A percentile compares a stretch with the other conserved stretches of the same genome.
Evolutionary conservation across 2,329 filamentous ascomycete genomes (phyloP).

Genomic region (Daldinia sp.): DNA sequence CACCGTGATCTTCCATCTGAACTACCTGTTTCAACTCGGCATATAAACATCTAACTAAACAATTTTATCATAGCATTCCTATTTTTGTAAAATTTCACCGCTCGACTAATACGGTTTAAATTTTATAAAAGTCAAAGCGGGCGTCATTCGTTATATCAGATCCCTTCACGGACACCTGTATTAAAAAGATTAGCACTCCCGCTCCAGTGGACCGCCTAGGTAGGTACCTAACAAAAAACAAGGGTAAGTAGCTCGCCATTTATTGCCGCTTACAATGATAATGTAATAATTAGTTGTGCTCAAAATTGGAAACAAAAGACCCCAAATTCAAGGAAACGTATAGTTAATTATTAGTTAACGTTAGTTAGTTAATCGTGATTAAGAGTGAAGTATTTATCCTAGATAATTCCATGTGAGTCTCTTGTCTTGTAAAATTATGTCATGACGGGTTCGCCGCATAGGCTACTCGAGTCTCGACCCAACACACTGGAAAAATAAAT

Average conservation of each 20-base stretch:
- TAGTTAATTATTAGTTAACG: not conserved
- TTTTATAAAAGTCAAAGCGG: slow-evolving; percentile 17
- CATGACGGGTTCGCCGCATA: slow-evolving; percentile 37
- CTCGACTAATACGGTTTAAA: not conserved
- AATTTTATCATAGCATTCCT: not conserved
- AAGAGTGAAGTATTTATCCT: not conserved
- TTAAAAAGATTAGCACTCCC: slow-evolving; percentile 35
- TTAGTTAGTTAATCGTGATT: not conserved
- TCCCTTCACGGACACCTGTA: not conserved
- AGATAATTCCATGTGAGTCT: not conserved
- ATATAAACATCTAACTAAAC: not conserved
- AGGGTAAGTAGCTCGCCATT: not conserved
- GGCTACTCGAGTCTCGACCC: slow-evolving; percentile 31
- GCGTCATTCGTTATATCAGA: not conserved
- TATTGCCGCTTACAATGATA: not conserved
- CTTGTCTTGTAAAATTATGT: slow-evolving; percentile 31
- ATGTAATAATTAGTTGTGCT: slow-evolving; percentile 18
- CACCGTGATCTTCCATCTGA: not conserved
- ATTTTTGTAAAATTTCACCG: not conserved
- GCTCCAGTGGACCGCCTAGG: slow-evolving; percentile 34
- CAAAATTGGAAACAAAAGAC: slow-evolving; percentile 9
- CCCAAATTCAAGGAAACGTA: not conserved
- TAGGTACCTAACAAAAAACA: slow-evolving; percentile 1
- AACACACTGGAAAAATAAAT: slow-evolving; percentile 18
- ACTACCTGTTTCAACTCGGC: not conserved